Base-by-base conservation (phyloP, 148 eudicot genomes). In the Rhododendron williamsianum region DNA sequence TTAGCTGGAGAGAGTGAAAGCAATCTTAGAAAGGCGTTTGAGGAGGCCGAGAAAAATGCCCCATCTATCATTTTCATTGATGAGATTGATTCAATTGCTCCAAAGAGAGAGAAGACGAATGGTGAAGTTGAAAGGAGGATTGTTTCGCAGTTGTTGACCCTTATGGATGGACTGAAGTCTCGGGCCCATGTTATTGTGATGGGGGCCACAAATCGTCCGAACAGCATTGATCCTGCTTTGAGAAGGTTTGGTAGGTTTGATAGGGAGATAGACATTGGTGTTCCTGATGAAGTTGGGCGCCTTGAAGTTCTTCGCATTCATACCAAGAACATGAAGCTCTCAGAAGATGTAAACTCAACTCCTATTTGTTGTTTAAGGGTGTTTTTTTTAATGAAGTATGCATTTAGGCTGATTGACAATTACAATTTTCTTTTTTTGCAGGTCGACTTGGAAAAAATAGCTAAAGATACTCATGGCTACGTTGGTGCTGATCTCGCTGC, bases 401-500 rank as follows among this genome's bases (percentile, higher is more conserved):
- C 15, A 21, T 83, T 38, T 33, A 15, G 65, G 83, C 27, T 81
- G 19, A 81, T 41, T 56, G 72, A 52, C 48, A 58, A 35, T 9
- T 30, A 27, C 58, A 81, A 16, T 12, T 4, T 74, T 49, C 7
- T 6, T 73, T 18, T 11, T 27, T 49, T 27, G 41, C 80, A 89
- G 89, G 91, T 90, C 33, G 91, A 90, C 85, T 82, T 90, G 80
- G 91, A 90, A 84, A 90, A 41, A 82, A 86, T 86, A n/a, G 83
- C 89, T 2, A 88, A 90, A 80, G 87, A 90, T 9, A 90, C 91
- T 0, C 91, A 90, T 76, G 91, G 91, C 11, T 88, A 88, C 48
- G 91, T 90, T 60, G 91, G 91, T 84, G 91, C 91, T 60, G 91
- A 90, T 51, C 85, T 90, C 0, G 91, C 91, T 56, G 91, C 91